Evolutionary conservation across 257 asterid species (phyloP), one percentile per base, ranked within the genome.

Genomic region (Rhazya stricta): DNA sequence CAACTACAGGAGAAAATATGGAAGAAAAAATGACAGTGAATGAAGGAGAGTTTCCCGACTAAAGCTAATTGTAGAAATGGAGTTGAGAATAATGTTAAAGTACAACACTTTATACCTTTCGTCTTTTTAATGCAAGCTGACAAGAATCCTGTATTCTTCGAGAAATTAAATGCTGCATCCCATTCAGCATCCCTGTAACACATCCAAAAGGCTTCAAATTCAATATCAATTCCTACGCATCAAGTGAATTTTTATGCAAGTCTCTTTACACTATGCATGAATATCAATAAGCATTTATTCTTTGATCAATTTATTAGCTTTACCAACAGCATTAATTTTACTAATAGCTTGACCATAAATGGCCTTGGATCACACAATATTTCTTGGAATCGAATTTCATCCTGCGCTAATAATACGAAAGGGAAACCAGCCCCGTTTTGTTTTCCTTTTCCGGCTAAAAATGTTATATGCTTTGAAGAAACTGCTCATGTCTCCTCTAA

Each of bases 151-250:
- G 92, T 81, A 46, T 92, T 83, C 77, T 79, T 85, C 9, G 97
- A 88, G 84, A 90, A 94, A 81, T 92, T 88, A 61, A 94, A 94
- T 15, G 99, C 95, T 0, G 78, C 80, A 46, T 90, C 73, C 99
- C 99, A 94, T 77, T 94, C 99, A 15, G 84, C 90, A 74, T 90
- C 92, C 83, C 97, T 94, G 36, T 69, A 81, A 69, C 10, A 53
- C 75, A 51, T 56, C 57, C 54, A 71, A 61, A 69, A 29, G 32
- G 67, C 42, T 66, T 46, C 74, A 67, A 78, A n/a, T 78, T 67
- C 73, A 25, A 29, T 37, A 61, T 21, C 36, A 57, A 10, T 65
- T 16, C 42, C 69, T 34, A 63, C 23, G 9, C 39, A 32, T 61
- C n/a, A 37, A 37, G 25, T 68, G 23, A 25, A 68, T 9, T 16